Percentiles rank a stretch among this genome's conserved stretches.
Evolutionary conservation across 768 basidiomycete genomes (phyloP).

Genomic region (Auricularia cornea): DNA sequence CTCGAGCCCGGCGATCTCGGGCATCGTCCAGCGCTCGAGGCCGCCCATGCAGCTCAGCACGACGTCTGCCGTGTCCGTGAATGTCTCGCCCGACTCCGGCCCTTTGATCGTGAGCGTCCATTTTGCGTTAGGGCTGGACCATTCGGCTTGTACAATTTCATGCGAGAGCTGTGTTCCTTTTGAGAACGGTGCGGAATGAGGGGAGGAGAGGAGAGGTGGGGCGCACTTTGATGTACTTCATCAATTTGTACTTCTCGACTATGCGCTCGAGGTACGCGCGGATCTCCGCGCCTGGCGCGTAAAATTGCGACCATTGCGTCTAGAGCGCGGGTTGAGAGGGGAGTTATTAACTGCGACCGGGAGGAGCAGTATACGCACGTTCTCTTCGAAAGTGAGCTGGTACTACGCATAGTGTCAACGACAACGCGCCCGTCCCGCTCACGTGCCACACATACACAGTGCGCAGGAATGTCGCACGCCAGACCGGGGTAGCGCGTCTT

Average conservation of each 20-base stretch:
- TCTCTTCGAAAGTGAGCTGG: too few relatives aligned
- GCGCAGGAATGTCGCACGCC: slow-evolving; percentile 55
- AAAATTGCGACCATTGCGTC: slow-evolving; percentile 55
- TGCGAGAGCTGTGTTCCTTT: too few relatives aligned
- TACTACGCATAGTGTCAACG: too few relatives aligned
- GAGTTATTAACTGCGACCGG: too few relatives aligned
- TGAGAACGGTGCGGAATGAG: too few relatives aligned
- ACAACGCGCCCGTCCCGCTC: too few relatives aligned
- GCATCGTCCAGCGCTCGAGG: slow-evolving; percentile 58
- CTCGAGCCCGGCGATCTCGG: slow-evolving; percentile 50
- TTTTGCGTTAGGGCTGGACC: slow-evolving; percentile 1
- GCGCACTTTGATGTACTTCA: slow-evolving; percentile 43
- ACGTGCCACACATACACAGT: slow-evolving; percentile 31
- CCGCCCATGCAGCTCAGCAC: slow-evolving; percentile 47
- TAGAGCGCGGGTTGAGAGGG: too few relatives aligned
- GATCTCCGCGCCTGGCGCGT: slow-evolving; percentile 53
- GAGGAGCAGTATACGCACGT: too few relatives aligned
- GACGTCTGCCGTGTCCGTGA: slow-evolving; percentile 48
- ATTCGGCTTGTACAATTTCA: slow-evolving; percentile 7
- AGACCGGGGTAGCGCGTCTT: slow-evolving; percentile 49
- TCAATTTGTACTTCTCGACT: slow-evolving; percentile 49
- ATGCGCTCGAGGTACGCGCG: slow-evolving; percentile 43
- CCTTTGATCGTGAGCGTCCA: too few relatives aligned
- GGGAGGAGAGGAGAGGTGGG: too few relatives aligned
- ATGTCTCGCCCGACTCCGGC: slow-evolving; percentile 27